Evolutionary conservation across 78 protist genomes (phyloP).

Genomic region (Creolimax fragrantissima): DNA sequence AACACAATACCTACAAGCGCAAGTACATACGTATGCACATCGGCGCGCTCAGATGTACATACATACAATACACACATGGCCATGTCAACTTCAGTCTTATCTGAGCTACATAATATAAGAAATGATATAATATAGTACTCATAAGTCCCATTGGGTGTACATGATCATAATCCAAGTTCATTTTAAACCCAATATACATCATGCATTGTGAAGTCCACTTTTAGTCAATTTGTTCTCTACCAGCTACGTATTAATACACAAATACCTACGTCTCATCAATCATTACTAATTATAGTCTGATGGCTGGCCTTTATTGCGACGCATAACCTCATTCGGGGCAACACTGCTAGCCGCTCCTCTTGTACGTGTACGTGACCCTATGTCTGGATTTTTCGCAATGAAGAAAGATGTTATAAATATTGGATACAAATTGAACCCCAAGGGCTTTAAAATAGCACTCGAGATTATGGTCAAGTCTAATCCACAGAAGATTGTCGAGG

Average conservation of each 20-base stretch:
- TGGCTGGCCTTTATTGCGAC: constrained; percentile 23
- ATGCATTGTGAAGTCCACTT: no score
- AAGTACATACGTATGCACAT: neutral
- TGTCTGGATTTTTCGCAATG: constrained; percentile 40
- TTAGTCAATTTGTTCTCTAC: no score
- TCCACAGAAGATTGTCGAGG: neutral
- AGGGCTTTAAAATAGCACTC: constrained; percentile 33
- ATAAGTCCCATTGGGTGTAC: no score
- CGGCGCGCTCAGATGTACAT: neutral
- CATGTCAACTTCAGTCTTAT: no score
- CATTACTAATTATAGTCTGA: neutral
- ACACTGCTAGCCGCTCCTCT: constrained; percentile 42
- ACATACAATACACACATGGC: neutral
- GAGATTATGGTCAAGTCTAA: constrained; percentile 30
- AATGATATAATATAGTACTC: no score
- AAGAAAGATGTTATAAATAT: neutral
- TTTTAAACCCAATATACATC: no score
- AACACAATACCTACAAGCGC: neutral
- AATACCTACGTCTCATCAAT: no score
- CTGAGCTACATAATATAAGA: no score
- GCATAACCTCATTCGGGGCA: constrained; percentile 28
- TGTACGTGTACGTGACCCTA: constrained; percentile 23
- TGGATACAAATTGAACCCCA: neutral
- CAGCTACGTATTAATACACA: no score
- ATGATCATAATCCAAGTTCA: no score